Conservation (phyloP, 257 asterid species). For the Ajuga chamaepitys region DNA sequence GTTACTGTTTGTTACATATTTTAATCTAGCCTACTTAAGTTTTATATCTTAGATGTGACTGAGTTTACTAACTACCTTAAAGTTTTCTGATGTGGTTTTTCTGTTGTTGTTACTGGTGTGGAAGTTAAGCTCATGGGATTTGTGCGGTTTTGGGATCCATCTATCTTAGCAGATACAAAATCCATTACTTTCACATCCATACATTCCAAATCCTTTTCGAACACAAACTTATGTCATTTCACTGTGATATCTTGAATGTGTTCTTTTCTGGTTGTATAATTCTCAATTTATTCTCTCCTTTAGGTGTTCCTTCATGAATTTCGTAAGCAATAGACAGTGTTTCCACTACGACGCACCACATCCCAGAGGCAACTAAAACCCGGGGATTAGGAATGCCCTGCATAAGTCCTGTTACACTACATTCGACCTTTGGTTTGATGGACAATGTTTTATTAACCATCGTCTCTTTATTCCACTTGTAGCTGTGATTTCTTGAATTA, state of each 20-base stretch:
- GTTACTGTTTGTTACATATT: not conserved
- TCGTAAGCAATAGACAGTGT: conserved; percentile 60
- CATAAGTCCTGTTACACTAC: conserved; percentile 36
- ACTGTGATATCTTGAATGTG: too few species aligned
- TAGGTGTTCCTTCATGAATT: conserved; percentile 83
- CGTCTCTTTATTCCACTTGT: conserved; percentile 11
- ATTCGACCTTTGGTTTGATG: too few species aligned
- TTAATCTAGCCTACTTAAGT: not conserved
- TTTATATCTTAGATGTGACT: not conserved
- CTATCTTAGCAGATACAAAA: too few species aligned
- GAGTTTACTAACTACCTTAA: not conserved
- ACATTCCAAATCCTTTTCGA: too few species aligned
- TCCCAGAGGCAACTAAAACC: conserved; percentile 53
- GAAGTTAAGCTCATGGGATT: too few species aligned
- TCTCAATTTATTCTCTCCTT: conserved; percentile 6
- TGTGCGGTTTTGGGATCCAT: too few species aligned
- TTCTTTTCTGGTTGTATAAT: too few species aligned
- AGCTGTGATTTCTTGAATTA: conserved; percentile 74
- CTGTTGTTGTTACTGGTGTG: too few species aligned
- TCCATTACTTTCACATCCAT: too few species aligned
- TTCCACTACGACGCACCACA: conserved; percentile 57
- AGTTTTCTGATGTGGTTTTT: not conserved
- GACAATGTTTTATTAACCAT: not conserved
- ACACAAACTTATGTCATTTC: too few species aligned
- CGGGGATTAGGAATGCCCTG: conserved; percentile 92